Evolutionary conservation across 129 eudicot genomes (phyloP).

Genomic region (Saposhnikovia divaricata): DNA sequence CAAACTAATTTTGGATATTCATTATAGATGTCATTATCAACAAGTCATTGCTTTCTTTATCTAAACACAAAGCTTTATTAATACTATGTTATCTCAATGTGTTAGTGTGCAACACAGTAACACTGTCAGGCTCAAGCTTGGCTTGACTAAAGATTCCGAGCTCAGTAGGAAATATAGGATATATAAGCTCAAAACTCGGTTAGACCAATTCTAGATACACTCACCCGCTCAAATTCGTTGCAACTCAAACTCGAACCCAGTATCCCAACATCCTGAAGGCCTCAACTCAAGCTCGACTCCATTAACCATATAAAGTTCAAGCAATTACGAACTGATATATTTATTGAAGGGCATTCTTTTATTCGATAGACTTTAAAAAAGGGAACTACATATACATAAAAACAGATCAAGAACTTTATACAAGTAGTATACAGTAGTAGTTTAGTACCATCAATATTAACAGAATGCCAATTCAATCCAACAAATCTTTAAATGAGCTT

Average conservation of each 20-base stretch:
- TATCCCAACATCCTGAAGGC: neutral
- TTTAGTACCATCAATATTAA: conserved; percentile 27
- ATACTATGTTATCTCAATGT: too few species aligned
- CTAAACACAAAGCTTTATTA: too few species aligned
- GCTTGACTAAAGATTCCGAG: neutral
- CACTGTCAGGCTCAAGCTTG: neutral
- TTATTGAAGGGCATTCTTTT: neutral
- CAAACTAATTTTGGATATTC: neutral
- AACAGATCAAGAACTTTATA: conserved; percentile 17
- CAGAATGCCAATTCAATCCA: conserved; percentile 44
- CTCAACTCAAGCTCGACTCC: neutral
- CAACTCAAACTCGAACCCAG: neutral
- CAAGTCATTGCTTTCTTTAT: neutral
- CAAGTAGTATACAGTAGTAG: conserved; percentile 11
- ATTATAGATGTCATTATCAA: neutral
- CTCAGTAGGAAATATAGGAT: neutral
- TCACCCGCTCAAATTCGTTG: too few species aligned
- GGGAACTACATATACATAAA: neutral
- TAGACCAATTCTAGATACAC: neutral
- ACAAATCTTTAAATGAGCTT: neutral
- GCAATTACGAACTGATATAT: neutral
- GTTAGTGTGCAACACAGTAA: too few species aligned
- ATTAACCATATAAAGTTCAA: neutral
- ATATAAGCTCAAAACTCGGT: neutral
- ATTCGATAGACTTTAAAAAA: neutral